These are phyloP conservation scores for Clarireedia paspali DNA, from an alignment of 2,329 filamentous ascomycete genomes.

Conservation along the genomic window DNA sequence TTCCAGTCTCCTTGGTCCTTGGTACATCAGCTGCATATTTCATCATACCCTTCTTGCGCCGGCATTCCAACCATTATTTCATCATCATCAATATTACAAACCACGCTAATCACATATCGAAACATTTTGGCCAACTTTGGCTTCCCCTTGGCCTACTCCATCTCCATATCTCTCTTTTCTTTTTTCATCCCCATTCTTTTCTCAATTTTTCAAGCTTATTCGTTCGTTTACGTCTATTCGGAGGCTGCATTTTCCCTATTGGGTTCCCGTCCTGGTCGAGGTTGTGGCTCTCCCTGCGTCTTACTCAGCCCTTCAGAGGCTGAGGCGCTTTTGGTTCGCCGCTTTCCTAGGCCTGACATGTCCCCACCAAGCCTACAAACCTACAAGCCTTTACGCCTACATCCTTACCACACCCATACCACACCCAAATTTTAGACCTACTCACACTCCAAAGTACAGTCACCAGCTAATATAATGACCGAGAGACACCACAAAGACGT, in stretches of 20 bases:
- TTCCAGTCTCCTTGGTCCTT: neutral
- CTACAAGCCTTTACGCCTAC: neutral
- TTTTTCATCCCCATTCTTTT: neutral
- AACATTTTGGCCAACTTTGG: neutral
- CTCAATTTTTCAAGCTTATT: neutral
- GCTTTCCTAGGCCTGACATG: neutral
- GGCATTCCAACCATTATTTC: conserved; percentile 5
- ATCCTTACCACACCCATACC: neutral
- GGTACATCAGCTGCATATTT: neutral
- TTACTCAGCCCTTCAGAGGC: conserved; percentile 8
- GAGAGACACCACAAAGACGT: neutral
- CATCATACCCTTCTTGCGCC: neutral
- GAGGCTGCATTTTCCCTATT: neutral
- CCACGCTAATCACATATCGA: neutral
- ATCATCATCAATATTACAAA: neutral
- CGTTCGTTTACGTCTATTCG: neutral
- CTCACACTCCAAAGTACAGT: neutral
- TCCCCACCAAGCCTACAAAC: neutral
- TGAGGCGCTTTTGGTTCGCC: conserved; percentile 6
- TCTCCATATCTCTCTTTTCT: neutral
- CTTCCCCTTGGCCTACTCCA: too few relatives aligned
- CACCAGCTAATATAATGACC: conserved; percentile 6
- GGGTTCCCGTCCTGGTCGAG: neutral
- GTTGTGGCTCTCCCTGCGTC: neutral
- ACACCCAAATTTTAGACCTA: neutral